Percentiles rank a stretch among this genome's conserved stretches.
phyloP scores from a whole-genome alignment of 140 eudicot genomes.

The Anethum foeniculum region DNA sequence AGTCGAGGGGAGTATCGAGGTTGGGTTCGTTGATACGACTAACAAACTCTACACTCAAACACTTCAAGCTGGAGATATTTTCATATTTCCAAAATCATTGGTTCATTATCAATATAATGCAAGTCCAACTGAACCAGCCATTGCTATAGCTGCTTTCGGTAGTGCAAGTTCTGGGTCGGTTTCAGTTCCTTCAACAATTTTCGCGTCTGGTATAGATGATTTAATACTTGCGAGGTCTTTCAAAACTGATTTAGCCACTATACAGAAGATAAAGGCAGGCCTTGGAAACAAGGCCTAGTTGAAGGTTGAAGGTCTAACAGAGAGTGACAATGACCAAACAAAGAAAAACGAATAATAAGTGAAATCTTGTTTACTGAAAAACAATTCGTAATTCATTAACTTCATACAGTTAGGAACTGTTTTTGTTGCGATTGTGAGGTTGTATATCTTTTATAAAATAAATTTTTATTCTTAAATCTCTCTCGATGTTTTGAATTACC shows the following conservation, averaged over 20 bases:
- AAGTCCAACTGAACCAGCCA: not conserved
- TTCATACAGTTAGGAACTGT: not conserved
- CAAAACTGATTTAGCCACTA: constrained; percentile 5
- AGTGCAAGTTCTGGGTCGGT: constrained; percentile 12
- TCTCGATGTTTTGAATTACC: not conserved
- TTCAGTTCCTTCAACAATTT: constrained; percentile 8
- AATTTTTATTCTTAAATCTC: too few species aligned
- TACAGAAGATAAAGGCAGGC: constrained; percentile 13
- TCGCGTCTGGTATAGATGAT: not conserved
- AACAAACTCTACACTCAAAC: constrained; percentile 18
- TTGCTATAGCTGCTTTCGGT: constrained; percentile 12
- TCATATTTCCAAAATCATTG: constrained; percentile 12
- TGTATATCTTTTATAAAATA: not conserved
- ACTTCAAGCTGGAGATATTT: constrained; percentile 10
- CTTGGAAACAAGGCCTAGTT: not conserved
- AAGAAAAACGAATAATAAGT: not conserved
- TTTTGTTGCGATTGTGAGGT: not conserved
- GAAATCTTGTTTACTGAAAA: not conserved
- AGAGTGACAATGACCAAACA: not conserved
- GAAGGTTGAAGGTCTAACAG: not conserved
- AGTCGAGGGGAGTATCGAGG: constrained; percentile 10
- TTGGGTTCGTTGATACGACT: constrained; percentile 4
- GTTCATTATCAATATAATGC: constrained; percentile 19
- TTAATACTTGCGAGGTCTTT: constrained; percentile 4
- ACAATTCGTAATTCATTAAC: not conserved